Evolutionary conservation across 805 yeast genomes (phyloP).

Genomic region (Pichia nanzhaoensis): DNA sequence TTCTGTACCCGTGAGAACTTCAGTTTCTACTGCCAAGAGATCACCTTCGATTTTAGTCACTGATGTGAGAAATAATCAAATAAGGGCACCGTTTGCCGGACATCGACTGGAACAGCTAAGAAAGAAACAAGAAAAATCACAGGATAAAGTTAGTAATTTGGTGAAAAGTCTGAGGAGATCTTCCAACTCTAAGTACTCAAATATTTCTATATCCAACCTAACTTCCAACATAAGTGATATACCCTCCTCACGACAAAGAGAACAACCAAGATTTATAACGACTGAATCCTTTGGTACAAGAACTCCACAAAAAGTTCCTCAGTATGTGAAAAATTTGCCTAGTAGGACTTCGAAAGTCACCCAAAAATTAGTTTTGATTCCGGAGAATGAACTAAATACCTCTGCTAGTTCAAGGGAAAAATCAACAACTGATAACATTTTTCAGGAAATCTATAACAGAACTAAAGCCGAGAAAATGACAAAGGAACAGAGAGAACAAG

Average conservation of each 20-base stretch:
- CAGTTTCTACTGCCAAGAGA: slow-evolving; percentile 57
- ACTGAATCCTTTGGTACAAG: slow-evolving; percentile 19
- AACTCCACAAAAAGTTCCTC: slow-evolving; percentile 31
- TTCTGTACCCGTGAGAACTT: slow-evolving; percentile 57
- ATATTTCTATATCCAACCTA: slow-evolving; percentile 75
- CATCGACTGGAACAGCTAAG: slow-evolving; percentile 30
- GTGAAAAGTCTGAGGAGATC: slow-evolving; percentile 17
- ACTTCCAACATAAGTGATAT: slow-evolving; percentile 77
- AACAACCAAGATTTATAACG: slow-evolving; percentile 20
- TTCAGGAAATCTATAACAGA: slow-evolving; percentile 25
- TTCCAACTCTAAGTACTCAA: slow-evolving; percentile 46
- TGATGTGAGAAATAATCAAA: slow-evolving; percentile 59
- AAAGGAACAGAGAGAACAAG: slow-evolving; percentile 53
- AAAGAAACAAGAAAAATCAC: slow-evolving; percentile 15
- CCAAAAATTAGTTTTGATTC: slow-evolving; percentile 80
- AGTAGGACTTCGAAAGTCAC: slow-evolving; percentile 79
- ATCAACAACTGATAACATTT: slow-evolving; percentile 31
- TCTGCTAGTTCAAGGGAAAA: slow-evolving; percentile 13
- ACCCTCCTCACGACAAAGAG: slow-evolving; percentile 60
- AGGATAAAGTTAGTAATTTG: slow-evolving; percentile 9
- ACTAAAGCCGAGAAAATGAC: slow-evolving; percentile 50
- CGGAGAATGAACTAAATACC: slow-evolving; percentile 39
- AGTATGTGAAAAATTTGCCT: slow-evolving; percentile 50
- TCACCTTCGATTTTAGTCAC: slow-evolving; percentile 94
- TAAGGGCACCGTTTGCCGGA: slow-evolving; percentile 76